Evolutionary conservation across 768 basidiomycete genomes (phyloP), one percentile per base, ranked within the genome.

Genomic region (Lactarius deliciosus): DNA sequence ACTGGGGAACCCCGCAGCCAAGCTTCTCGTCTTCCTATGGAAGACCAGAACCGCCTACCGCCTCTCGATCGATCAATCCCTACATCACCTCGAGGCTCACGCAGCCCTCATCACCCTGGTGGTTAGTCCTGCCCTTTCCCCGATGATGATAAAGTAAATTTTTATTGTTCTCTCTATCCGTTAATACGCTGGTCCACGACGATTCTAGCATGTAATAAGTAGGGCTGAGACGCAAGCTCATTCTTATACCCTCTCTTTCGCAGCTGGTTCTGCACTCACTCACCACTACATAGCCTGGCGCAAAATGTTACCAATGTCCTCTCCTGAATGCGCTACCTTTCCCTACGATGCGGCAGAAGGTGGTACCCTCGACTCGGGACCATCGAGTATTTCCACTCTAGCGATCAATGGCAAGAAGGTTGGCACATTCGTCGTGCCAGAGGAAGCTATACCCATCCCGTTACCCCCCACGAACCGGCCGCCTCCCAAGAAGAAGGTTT

Each of bases 401-500:
- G 68, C 43, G 15, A 50, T 56, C 18, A 63, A 68, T 9, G 66
- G 69, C 47, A 69, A 69, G 60, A 72, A 70, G 61, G 59, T 60
- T 11, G 57, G 64, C 16, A 11, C 38, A 41, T 77, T 60, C 79
- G 81, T 41, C 8, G 7, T 50, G 18, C 25, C 69, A 76, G 81
- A 81, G 74, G 77, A 79, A 73, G 66, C 77, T 57, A 64, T 67
- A 53, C 71, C 77, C 53, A 66, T 72, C 56, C 71, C 73, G 13
- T 70, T 76, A 20, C 18, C 10, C 43, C 72, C 79, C 10, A 69
- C 75, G 5, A 72, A 77, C n/a, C 76, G 76, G 25, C 74, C 79
- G 2, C 74, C 80, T n/a, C 74, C 79, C 57, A 79, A 40, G 38
- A 40, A 81, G 71, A 82, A 85, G 72, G 81, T 81, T 36, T 84